phyloP scores from a whole-genome alignment of 768 basidiomycete species.

The Trametes sanguinea region DNA sequence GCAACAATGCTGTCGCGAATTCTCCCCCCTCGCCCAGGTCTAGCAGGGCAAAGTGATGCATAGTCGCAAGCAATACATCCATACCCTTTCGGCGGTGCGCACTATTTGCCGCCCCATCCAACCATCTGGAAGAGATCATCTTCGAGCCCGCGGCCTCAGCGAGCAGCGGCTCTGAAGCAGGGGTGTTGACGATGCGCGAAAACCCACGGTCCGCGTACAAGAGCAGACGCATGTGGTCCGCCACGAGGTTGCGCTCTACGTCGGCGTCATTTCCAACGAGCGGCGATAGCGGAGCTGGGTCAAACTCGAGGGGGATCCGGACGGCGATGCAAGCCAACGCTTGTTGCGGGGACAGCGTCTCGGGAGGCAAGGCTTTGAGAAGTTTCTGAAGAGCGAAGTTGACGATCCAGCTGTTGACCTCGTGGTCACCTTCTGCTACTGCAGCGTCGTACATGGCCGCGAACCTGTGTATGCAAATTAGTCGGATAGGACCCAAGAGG shows the following conservation, averaged over 20 bases:
- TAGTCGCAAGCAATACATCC: neutral
- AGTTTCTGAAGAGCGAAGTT: constrained; percentile 15
- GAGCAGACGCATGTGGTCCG: constrained; percentile 35
- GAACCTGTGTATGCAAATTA: constrained; percentile 12
- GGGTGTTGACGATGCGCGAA: constrained; percentile 26
- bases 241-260: constrained; percentile 33
- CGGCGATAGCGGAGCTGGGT: neutral
- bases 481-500: neutral
- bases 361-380: neutral
- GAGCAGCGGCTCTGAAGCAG: constrained; percentile 33
- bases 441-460: constrained; percentile 19
- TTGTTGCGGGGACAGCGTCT: neutral
- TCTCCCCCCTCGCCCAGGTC: constrained; percentile 31
- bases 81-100: constrained; percentile 1
- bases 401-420: constrained; percentile 12
- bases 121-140: constrained; percentile 10
- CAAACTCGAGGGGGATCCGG: constrained; percentile 35
- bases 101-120: neutral
- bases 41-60: constrained; percentile 13
- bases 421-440: neutral
- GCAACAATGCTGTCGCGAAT: constrained; percentile 23
- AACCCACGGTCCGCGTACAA: constrained; percentile 25
- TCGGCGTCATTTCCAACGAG: neutral
- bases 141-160: constrained; percentile 30
- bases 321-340: constrained; percentile 17